Base-by-base conservation (phyloP, 2,329 filamentous ascomycete genomes). In the Aspergillus puulaauensis region DNA sequence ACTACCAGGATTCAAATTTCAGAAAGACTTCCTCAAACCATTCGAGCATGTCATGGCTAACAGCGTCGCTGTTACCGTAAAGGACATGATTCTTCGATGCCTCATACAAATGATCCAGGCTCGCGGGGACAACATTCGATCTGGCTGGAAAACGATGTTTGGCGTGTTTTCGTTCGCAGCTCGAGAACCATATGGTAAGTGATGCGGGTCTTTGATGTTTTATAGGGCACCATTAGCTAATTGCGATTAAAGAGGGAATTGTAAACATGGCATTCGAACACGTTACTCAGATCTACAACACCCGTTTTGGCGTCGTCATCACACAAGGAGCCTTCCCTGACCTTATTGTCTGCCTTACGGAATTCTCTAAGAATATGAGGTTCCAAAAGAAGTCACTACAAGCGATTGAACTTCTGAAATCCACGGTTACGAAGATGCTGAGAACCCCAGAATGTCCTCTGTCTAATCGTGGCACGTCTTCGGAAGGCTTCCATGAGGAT, bases 61-160 rank as follows among this genome's bases (percentile, higher is more conserved):
- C 73, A 95, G 92, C 43, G 91, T 83, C 62, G 91, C 95, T 62
- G 87, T 96, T 17, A 87, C 90, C 0, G 95, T 99, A 67, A 99
- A 99, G 75, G 95, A 99, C 67, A 93, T 99, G 89, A 91, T 96
- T 46, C 80, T 99, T 23, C 87, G 93, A 44, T 99, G 96, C 71
- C 80, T 99, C 60, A 96, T 97, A 56, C 96, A 99, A 75, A 99
- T 99, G 96, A 96, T 99, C 48, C 95, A 99, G 77, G 93, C 93
- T 33, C 85, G 91, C 57, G 96, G 96, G 6, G 90, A 97, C 75
- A 98, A 98, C 66, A 99, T 99, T 69, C 88, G 93, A 52, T 97
- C 93, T 40, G 95, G 95, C 5, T 99, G 95, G 95, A 89, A 95
- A 71, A 98, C 96, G 19, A 99, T 99, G 93, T 98, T 99, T 75